phyloP scores from a whole-genome alignment of 495 filamentous ascomycete genomes.

The Aspergillus sclerotiicarbonarius region DNA sequence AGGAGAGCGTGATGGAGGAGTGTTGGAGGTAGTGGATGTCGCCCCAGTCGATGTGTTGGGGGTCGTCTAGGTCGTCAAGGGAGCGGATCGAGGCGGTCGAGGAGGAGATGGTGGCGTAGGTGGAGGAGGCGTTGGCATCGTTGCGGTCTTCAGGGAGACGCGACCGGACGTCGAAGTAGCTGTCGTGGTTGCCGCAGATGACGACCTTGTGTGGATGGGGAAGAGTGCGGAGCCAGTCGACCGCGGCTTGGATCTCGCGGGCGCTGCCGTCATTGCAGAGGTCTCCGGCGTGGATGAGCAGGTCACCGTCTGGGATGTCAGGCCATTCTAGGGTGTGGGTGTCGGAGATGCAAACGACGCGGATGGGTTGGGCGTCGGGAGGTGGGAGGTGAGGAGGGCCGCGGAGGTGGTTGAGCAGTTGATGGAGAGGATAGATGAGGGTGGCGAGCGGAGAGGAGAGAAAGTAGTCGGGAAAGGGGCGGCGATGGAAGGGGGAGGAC shows the following conservation, averaged over 20 bases:
- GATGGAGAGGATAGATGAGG: slow-evolving; percentile 56
- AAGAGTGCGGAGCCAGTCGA: slow-evolving; percentile 74
- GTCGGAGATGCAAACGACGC: slow-evolving; percentile 86
- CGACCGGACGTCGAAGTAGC: slow-evolving; percentile 66
- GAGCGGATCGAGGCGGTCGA: slow-evolving; percentile 43
- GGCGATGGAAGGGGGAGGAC: slow-evolving; percentile 48
- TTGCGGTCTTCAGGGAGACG: slow-evolving; percentile 42
- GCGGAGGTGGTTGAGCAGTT: slow-evolving; percentile 60
- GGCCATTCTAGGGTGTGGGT: slow-evolving; percentile 70
- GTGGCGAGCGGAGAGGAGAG: slow-evolving; percentile 49
- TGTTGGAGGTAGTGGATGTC: slow-evolving; percentile 66
- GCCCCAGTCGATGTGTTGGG: slow-evolving; percentile 52
- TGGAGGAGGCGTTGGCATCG: slow-evolving; percentile 11
- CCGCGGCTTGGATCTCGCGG: slow-evolving; percentile 67
- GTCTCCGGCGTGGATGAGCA: slow-evolving; percentile 89
- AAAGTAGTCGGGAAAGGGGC: slow-evolving; percentile 44
- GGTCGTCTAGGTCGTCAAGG: slow-evolving; percentile 34
- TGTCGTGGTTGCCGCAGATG: slow-evolving; percentile 88
- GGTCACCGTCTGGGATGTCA: slow-evolving; percentile 71
- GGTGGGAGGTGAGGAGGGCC: slow-evolving; percentile 56
- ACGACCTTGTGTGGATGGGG: slow-evolving; percentile 78
- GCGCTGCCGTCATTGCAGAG: slow-evolving; percentile 69
- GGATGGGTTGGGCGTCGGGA: slow-evolving; percentile 53
- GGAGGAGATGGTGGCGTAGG: slow-evolving; percentile 35
- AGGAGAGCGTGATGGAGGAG: slow-evolving; percentile 50